Evolutionary conservation across 805 yeast genomes (phyloP), one percentile per base, ranked within the genome.

Genomic region (Spathaspora hagerdaliae): DNA sequence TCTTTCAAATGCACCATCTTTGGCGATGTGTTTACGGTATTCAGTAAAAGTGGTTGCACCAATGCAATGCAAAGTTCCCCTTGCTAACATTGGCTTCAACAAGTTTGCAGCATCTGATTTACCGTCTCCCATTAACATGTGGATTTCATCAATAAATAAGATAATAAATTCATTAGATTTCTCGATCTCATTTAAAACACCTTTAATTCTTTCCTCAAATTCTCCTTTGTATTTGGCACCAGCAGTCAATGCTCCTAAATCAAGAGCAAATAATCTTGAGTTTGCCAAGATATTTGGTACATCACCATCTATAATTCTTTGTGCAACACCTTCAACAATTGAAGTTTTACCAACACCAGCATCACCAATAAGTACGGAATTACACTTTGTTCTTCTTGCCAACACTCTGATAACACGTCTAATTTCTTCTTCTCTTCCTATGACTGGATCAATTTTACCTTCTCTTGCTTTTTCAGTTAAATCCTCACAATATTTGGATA

Each of bases 281-380:
- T 82, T 82, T 49, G 87, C 86, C 53, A 94, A 74, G 51, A 92
- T 88, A 26, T 82, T 79, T 37, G 99, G 99, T 12, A 94, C 96
- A 67, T 94, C 99, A 52, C 87, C 87, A 60, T 94, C 97, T 49
- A 94, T 82, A 51, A 94, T 89, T 70, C 99, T 79, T 69, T 92
- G 98, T 10, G 99, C 98, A 46, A 94, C 97, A 59, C 98, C 99
- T 71, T 94, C 99, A 43, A 94, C 96, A 57, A 94, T 92, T 29
- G 96, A 87, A 34, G 99, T 94, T 72, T 94, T 94, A 77, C 99
- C 99, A 44, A 94, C 97, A 81, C 99, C 99, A 36, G 99, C 97
- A 60, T 94, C 99, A 76, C 99, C 99, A 58, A 94, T 90, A 49
- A 94, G 71, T 57, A 96, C 94, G 12, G 98, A 96, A 63, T 94